Evolutionary conservation across 208 protist genomes (phyloP), one percentile per base, ranked within the genome.

Genomic region (Phytomonas francai): DNA sequence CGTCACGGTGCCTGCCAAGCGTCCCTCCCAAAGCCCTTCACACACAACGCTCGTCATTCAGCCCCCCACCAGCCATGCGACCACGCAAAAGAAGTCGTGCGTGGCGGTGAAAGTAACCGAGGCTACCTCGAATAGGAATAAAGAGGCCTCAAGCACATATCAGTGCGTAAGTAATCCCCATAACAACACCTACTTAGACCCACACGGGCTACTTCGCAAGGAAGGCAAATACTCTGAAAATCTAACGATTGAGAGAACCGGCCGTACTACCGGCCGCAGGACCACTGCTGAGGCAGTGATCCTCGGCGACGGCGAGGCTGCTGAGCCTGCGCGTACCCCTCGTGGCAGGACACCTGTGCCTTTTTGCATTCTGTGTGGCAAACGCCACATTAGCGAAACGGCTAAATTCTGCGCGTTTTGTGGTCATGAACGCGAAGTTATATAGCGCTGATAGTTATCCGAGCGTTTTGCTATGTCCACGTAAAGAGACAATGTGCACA

Each of bases 331-430:
- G 6, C 58, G 58, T 4, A 36, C 58, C 27, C 31, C 58, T 25
- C 30, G 58, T 25, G 19, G 58, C 3, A 56, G 67, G 34, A 56
- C 27, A 6, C 63, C 68, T 3, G 71, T 58, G 31, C 78, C 73
- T 28, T 83, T 84, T 70, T 84, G 81, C 28, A 77, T 71, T 19
- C 68, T 84, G 63, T 93, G 89, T 61, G 85, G 89, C 3, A 73
- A 89, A 67, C 67, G 70, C 7, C 84, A 95, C 68, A 63, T 91
- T 61, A 74, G 88, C 42, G 81, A 85, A 16, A 67, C 65, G 12
- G 85, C 83, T 1, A 92, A 92, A 65, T 95, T 93, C 72, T 95
- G 89, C 71, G 87, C 85, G 29, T 85, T 86, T 65, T 95, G 89
- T 36, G 89, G 89, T 25, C 82, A 87, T 54, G 86, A 83, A 60